Evolutionary conservation across 176 grass and related monocot genomes (phyloP).

Genomic region (Cenchrus purpureus): DNA sequence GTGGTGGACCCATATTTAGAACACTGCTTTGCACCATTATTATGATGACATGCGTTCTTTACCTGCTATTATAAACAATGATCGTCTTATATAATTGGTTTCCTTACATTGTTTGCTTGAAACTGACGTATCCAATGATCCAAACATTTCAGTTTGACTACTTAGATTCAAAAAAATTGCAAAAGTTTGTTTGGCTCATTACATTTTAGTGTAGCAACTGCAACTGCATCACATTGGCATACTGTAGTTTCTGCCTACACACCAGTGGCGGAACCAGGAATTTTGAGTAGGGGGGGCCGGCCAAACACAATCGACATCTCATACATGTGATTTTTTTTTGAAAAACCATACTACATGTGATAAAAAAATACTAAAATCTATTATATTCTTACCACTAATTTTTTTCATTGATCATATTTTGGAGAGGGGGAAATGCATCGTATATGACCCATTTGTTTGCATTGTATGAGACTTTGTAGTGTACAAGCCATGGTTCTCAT

Average conservation of each 20-base stretch:
- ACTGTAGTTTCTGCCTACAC: not conserved
- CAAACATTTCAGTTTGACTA: constrained; percentile 4
- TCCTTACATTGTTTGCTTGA: constrained; percentile 7
- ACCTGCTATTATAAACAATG: constrained; percentile 4
- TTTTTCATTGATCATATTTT: too few species aligned
- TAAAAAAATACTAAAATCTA: too few species aligned
- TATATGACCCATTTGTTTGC: too few species aligned
- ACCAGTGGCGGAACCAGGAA: not conserved
- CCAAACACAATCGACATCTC: too few species aligned
- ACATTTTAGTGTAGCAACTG: not conserved
- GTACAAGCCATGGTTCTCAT: too few species aligned
- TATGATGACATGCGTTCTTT: not conserved
- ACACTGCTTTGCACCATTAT: not conserved
- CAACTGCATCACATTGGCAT: not conserved
- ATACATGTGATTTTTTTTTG: too few species aligned
- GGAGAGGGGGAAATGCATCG: too few species aligned
- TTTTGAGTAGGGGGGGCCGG: too few species aligned
- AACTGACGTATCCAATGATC: not conserved
- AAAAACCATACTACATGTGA: too few species aligned
- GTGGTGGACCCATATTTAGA: not conserved
- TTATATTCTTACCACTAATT: too few species aligned
- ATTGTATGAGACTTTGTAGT: too few species aligned
- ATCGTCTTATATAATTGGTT: not conserved
- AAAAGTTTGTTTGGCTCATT: not conserved
- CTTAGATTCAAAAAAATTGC: not conserved